Conservation (phyloP, 2,329 filamentous ascomycete species). For the Hypoxylon sp. region DNA sequence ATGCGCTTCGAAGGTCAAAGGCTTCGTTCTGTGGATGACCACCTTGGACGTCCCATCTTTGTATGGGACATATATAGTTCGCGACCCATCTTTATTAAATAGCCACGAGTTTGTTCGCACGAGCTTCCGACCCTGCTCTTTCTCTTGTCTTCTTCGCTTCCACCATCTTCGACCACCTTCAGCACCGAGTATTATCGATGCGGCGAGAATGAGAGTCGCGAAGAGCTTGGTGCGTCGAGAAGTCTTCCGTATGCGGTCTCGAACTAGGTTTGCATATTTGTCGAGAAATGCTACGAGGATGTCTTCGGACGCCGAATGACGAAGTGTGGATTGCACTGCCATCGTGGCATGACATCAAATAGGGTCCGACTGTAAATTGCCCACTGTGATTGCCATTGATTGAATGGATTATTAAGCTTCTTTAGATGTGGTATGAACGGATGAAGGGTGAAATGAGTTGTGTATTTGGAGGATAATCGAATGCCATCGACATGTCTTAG, state of each 20-base stretch:
- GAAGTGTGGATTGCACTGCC: slow-evolving; percentile 90
- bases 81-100: slow-evolving; percentile 92
- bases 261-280: slow-evolving; percentile 70
- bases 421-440: slow-evolving; percentile 7
- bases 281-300: slow-evolving; percentile 75
- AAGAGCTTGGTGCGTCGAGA: slow-evolving; percentile 81
- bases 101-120: slow-evolving; percentile 93
- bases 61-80: slow-evolving; percentile 96
- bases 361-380: slow-evolving; percentile 35
- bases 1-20: slow-evolving; percentile 96
- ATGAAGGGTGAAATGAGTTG: slow-evolving; percentile 9
- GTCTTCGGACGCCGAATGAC: slow-evolving; percentile 75
- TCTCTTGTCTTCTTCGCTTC: slow-evolving; percentile 80
- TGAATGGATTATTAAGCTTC: slow-evolving; percentile 2
- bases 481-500: slow-evolving; percentile 28
- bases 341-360: slow-evolving; percentile 64
- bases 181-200: slow-evolving; percentile 83
- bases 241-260: slow-evolving; percentile 71
- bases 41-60: slow-evolving; percentile 91
- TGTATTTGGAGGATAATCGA: slow-evolving; percentile 17
- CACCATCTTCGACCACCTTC: slow-evolving; percentile 87
- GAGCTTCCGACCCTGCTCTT: slow-evolving; percentile 84
- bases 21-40: slow-evolving; percentile 89
- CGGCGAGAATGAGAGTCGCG: slow-evolving; percentile 80
- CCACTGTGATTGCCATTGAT: slow-evolving; percentile 47